Percentiles rank a stretch among this genome's conserved stretches.
These are phyloP conservation scores for Alternaria sp. DNA, from an alignment of 2,329 filamentous ascomycete species.

Conservation along the genomic window DNA sequence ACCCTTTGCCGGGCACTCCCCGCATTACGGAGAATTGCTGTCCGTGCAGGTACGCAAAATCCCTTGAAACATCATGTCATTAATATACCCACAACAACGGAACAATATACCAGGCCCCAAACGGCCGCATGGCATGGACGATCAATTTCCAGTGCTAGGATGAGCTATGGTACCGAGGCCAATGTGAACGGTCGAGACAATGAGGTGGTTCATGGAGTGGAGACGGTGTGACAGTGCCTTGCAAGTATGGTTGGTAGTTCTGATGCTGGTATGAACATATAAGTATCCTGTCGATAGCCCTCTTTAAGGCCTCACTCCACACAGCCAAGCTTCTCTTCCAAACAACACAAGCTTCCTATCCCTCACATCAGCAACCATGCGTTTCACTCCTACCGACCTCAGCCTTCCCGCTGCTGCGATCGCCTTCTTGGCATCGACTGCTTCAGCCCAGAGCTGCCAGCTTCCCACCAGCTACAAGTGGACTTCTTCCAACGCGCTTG, in stretches of 20 bases:
- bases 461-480: conserved; percentile 66
- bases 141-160: conserved; percentile 15
- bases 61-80: conserved; percentile 18
- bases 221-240: not conserved
- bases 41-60: conserved; percentile 7
- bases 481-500: conserved; percentile 62
- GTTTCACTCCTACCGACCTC: conserved; percentile 15
- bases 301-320: not conserved
- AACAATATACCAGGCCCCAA: conserved; percentile 13
- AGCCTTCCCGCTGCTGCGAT: conserved; percentile 16
- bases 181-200: not conserved
- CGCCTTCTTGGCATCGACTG: conserved; percentile 23
- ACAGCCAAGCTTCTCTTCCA: conserved; percentile 2
- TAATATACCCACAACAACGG: conserved; percentile 18
- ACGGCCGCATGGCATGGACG: conserved; percentile 2
- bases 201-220: not conserved
- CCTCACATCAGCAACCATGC: conserved; percentile 11
- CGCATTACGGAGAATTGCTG: conserved; percentile 17
- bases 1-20: conserved; percentile 6
- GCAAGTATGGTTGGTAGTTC: not conserved
- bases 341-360: conserved; percentile 4
- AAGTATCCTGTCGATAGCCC: conserved; percentile 12
- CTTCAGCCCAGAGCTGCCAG: conserved; percentile 51
- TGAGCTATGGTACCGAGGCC: not conserved
- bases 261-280: conserved; percentile 6